Base-by-base conservation (phyloP, 1,284 basidiomycete species). In the Earliella scabrosa region DNA sequence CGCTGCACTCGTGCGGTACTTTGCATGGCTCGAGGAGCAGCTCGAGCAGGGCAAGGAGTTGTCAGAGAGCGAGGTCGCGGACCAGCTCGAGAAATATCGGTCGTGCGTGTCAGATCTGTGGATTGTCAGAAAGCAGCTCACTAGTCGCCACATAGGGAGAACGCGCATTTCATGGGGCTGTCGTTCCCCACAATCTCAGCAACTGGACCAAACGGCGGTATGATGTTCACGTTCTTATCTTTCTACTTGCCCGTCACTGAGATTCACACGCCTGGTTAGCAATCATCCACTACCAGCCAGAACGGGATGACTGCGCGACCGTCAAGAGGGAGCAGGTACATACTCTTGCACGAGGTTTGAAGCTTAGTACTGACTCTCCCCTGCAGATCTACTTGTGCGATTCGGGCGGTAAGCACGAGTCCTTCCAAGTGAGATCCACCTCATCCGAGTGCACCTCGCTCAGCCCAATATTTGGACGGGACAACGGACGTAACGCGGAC, bases 401-500 rank as follows among this genome's bases (percentile, higher is more conserved):
- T 72, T 95, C 93, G 21, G 97, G 97, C 66, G 92, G 89, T 86
- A 63, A 56, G 73, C 52, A 14, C 6, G 35, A 31, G n/a, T 32
- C 7, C 39, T 24, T 14, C 9, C 5, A 31, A n/a, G 3, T 29
- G 14, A 16, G 20, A 36, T 35, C 21, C 39, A 18, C 29, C 2
- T 20, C 18, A 18, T 18, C 21, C n/a, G n/a, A n/a, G 16, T 18
- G n/a, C 21, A 20, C 10, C 10, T 34, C 6, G 38, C 3, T 21
- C 48, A 92, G 92, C 83, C 1, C 96, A 98, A 75, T 98, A 90
- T 72, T 74, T 86, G 27, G 95, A 98, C 66, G 96, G 96, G 11
- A 99, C 97, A 0, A 99, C 97, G 1, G 97, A 98, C 68, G 90
- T 93, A 9, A 98, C 95, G 4, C 79, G 95, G 32, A 97, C 94